These are phyloP conservation scores for Ziziphus jujuba DNA, from an alignment of 306 rosid genomes.

Conservation along the genomic window DNA sequence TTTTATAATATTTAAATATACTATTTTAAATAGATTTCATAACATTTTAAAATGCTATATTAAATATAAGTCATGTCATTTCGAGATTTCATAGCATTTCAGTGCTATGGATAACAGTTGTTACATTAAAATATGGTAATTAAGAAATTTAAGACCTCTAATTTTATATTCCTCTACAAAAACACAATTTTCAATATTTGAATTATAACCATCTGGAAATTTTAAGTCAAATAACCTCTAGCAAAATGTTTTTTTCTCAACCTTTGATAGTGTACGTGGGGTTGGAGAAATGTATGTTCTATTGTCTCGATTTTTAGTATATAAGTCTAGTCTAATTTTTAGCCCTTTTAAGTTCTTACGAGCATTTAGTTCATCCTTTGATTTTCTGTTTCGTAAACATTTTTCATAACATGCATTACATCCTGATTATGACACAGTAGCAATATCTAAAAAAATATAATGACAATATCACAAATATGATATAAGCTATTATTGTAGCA, in stretches of 20 bases:
- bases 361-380: too few relatives aligned
- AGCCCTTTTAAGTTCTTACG: too few relatives aligned
- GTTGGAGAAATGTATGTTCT: not conserved
- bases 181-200: not conserved
- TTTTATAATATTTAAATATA: too few relatives aligned
- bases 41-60: too few relatives aligned
- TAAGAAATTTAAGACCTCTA: not conserved
- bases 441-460: not conserved
- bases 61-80: too few relatives aligned
- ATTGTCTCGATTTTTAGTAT: not conserved
- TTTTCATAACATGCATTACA: not conserved
- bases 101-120: not conserved
- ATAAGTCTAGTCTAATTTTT: not conserved
- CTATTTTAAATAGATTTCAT: too few relatives aligned
- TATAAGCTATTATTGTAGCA: too few relatives aligned
- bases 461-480: too few relatives aligned
- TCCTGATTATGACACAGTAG: not conserved
- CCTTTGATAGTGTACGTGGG: not conserved
- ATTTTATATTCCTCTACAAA: not conserved
- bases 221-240: too few relatives aligned
- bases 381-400: slow-evolving; percentile 1
- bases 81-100: too few relatives aligned
- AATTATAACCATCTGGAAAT: not conserved
- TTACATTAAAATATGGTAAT: not conserved
- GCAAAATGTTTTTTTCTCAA: too few relatives aligned